Conservation (phyloP, 768 basidiomycete genomes). For the Coprinopsis cinerea region DNA sequence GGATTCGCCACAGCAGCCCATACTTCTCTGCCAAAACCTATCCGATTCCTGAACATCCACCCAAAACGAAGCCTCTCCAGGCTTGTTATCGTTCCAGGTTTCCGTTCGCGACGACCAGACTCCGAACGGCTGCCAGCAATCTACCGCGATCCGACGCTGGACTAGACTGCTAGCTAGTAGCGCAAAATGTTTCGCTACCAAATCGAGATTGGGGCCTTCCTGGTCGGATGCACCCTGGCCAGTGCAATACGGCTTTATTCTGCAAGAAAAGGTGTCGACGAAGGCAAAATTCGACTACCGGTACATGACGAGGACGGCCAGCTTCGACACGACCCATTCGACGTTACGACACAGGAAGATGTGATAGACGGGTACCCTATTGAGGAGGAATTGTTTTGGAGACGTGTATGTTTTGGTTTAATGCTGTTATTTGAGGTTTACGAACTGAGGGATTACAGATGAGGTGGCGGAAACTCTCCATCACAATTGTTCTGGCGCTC, state of each 20-base stretch:
- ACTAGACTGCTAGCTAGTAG: not conserved
- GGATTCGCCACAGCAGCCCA: too few species aligned
- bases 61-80: too few species aligned
- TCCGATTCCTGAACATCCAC: too few species aligned
- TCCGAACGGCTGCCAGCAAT: not conserved
- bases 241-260: constrained; percentile 42
- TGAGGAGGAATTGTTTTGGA: constrained; percentile 27
- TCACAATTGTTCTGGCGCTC: constrained; percentile 39
- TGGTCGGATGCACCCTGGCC: constrained; percentile 36
- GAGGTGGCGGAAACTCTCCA: constrained; percentile 49
- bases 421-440: not conserved
- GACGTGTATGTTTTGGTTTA: constrained; percentile 23
- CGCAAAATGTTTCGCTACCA: constrained; percentile 54
- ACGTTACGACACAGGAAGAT: constrained; percentile 68
- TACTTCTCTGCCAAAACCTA: too few species aligned
- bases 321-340: constrained; percentile 27
- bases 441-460: constrained; percentile 36
- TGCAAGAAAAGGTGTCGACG: constrained; percentile 27
- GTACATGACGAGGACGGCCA: constrained; percentile 15
- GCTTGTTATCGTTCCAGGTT: too few species aligned
- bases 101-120: not conserved
- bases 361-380: constrained; percentile 27
- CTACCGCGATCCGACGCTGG: not conserved
- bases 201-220: constrained; percentile 43
- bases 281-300: constrained; percentile 39